Evolutionary conservation across 495 filamentous ascomycete genomes (phyloP), one percentile per base, ranked within the genome.

Genomic region (Penicillium desertorum): DNA sequence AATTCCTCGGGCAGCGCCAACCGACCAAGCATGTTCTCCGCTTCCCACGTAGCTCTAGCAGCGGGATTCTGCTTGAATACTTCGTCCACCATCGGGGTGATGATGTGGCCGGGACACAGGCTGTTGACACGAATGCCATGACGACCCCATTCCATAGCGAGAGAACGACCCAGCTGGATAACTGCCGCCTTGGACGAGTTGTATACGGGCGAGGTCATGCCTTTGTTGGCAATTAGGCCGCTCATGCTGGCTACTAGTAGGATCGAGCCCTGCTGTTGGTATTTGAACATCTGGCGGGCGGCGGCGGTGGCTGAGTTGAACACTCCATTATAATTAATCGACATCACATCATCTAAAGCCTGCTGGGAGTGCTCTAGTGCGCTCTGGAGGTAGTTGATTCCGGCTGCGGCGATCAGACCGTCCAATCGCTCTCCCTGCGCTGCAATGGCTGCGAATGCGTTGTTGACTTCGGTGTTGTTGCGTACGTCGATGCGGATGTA

Each of bases 371-470:
- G 89, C 50, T 90, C 84, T 51, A 90, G 73, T 1, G 88, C 86
- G 5, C 79, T 65, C 9, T 85, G 86, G 62, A 90, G 85, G 65
- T 91, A 86, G 69, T 91, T 87, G 63, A 90, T 86, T 7, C 87
- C 88, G 3, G 89, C 90, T 11, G 89, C 89, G n/a, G 89, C 89
- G 58, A 95, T 83, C 29, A 94, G 70, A 1, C 91, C 91, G 65
- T 94, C 89, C 14, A 94, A 61, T 4, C 85, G 80, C 36, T 76
- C 48, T 57, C 85, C 64, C 49, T 79, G 70, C 4, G 72, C 67
- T 0, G 83, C 82, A 57, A 90, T 88, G 4, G 62, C 52, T 10
- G 67, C 70, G 32, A 89, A 81, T 17, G 79, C 64, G 37, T 57
- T 54, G 61, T 88, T 79, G 3, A 90, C 77, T 25, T 78, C 66